Evolutionary conservation across 2,329 filamentous ascomycete species (phyloP), one percentile per base, ranked within the genome.

Genomic region (Talaromyces sp.): DNA sequence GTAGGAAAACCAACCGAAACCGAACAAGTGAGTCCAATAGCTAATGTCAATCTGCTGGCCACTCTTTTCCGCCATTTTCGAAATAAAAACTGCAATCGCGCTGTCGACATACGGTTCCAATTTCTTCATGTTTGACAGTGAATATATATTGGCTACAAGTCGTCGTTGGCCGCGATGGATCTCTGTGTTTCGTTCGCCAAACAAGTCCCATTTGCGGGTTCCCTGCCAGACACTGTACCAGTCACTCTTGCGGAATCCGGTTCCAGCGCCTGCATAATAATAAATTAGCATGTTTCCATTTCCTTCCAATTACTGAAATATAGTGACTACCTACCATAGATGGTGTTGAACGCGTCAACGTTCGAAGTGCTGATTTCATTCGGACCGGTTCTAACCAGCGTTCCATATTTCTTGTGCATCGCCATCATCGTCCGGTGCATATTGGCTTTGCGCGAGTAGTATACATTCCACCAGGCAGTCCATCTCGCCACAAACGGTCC

Each of bases 191-290:
- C 71, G 66, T 56, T 77, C 76, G 10, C 72, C 69, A 61, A 79
- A 79, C 3, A 80, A 68, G 57, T 77, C 73, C 51, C 75, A 73
- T 58, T 73, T 73, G 7, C 74, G 70, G 42, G 72, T 71, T n/a
- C 72, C 75, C 66, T 77, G 75, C 70, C 68, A 77, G 32, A 73
- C 73, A 22, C 62, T 65, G 62, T 81, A 81, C 71, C 74, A 80
- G 4, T 69, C 63, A 2, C 69, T 72, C 62, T 81, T 81, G 4
- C 70, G 63, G 56, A 77, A 81, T 5, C 73, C 74, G 27, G 73
- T 72, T 1, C 77, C 77, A 9, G 77, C 72, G 22, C 68, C 69
- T 53, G 49, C 19, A 7, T 10, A 47, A 7, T 4, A 47, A n/a
- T 8, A 19, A 15, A 30, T 53, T 30, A 53, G 49, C 17, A 25